phyloP scores from a whole-genome alignment of 1,139 yeast species.

The Candida sp. region DNA sequence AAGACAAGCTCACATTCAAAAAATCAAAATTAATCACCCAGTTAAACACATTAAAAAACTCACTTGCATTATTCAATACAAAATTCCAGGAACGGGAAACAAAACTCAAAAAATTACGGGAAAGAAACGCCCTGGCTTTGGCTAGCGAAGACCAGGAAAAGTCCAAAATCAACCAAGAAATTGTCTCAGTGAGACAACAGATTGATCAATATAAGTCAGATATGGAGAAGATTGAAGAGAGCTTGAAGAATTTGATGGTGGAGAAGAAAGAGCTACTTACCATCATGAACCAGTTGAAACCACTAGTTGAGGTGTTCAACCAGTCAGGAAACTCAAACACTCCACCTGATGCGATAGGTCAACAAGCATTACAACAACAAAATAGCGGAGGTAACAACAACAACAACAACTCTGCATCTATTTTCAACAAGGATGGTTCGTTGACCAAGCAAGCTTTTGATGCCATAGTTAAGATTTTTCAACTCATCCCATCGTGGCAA shows the following conservation, averaged over 20 bases:
- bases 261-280: constrained; percentile 31
- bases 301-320: constrained; percentile 32
- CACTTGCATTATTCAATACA: constrained; percentile 17
- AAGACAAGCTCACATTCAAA: constrained; percentile 28
- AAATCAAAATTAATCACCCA: constrained; percentile 38
- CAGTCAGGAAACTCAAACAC: constrained; percentile 15
- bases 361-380: constrained; percentile 5
- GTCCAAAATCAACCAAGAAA: constrained; percentile 19
- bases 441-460: constrained; percentile 32
- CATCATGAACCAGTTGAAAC: constrained; percentile 25
- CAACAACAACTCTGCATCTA: constrained; percentile 13
- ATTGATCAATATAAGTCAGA: constrained; percentile 15
- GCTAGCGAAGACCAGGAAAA: constrained; percentile 26
- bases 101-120: constrained; percentile 28
- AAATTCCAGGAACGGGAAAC: constrained; percentile 28
- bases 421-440: constrained; percentile 37
- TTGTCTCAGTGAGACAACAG: constrained; percentile 14
- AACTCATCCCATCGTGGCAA: constrained; percentile 40
- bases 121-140: constrained; percentile 25
- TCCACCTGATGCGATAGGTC: constrained; percentile 9
- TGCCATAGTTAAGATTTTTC: constrained; percentile 27
- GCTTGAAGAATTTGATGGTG: constrained; percentile 21
- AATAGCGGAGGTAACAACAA: constrained; percentile 5
- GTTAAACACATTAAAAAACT: constrained; percentile 25
- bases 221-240: constrained; percentile 30